Base-by-base conservation (phyloP, 2,329 filamentous ascomycete species). In the Rutstroemia sp. region DNA sequence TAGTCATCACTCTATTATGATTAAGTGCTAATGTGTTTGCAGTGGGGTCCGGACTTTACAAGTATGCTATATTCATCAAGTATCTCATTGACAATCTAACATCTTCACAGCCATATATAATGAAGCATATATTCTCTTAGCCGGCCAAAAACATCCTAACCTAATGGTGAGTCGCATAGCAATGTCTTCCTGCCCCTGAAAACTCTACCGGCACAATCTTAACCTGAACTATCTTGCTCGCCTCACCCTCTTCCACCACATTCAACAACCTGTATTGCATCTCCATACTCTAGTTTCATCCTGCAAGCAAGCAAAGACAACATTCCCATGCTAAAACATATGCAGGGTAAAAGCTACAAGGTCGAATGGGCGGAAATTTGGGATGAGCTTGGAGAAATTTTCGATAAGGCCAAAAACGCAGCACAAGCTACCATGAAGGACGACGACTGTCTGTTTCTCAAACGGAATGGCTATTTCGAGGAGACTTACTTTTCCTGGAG, bases 381-480 rank as follows among this genome's bases (percentile, higher is more conserved):
- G 87, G 74, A 82, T 21, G 81, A 84, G 5, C 77, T 92, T 10
- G 78, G 83, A 60, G 83, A 83, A 2, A 78, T 88, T 0, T 88
- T 94, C 61, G 75, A 78, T 17, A 82, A 76, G 58, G 89, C 88
- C 0, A 81, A 79, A 69, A 71, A 79, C 41, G 86, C 83, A 4
- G 89, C 88, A 0, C 84, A 91, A 71, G 86, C 88, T 0, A 90
- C 85, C 0, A 89, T 92, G 86, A 92, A 91, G 69, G 84, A 92
- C 61, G 89, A 94, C 64, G 87, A 92, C 60, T 83, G 82, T 56
- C 74, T 92, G 1, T 90, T 91, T 64, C 78, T 94, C 34, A 76
- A 79, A 48, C 81, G 89, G 7, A 81, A 82, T 60, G 81, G 83
- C 1, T 89, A 81, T 59, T 71, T 89, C 1, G 88, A 95, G 69